phyloP scores from a whole-genome alignment of 345 rosid genomes.

The Eutrema heterophyllum region DNA sequence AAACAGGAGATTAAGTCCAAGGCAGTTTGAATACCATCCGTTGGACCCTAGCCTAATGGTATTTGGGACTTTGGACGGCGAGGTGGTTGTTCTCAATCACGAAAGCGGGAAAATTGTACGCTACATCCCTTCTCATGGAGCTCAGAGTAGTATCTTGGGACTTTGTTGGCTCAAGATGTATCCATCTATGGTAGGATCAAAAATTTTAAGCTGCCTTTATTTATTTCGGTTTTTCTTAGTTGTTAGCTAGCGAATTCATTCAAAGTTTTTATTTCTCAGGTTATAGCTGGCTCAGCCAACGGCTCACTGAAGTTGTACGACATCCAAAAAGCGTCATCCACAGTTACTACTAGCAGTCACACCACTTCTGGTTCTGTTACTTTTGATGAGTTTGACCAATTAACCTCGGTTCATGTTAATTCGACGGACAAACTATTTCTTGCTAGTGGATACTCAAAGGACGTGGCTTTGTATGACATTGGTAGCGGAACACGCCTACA shows the following conservation, averaged over 20 bases:
- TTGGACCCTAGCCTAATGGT: conserved; percentile 70
- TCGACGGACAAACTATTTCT: conserved; percentile 84
- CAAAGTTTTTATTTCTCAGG: conserved; percentile 40
- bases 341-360: conserved; percentile 28
- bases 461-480: conserved; percentile 84
- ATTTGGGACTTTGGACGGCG: conserved; percentile 92
- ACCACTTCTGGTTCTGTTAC: conserved; percentile 42
- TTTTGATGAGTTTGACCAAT: conserved; percentile 83
- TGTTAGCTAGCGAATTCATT: neutral
- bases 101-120: conserved; percentile 74
- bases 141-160: conserved; percentile 77
- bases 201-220: neutral
- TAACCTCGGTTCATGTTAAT: conserved; percentile 91
- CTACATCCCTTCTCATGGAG: conserved; percentile 67
- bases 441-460: conserved; percentile 88
- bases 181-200: conserved; percentile 66
- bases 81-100: conserved; percentile 84
- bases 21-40: conserved; percentile 98
- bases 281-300: conserved; percentile 92
- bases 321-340: conserved; percentile 44
- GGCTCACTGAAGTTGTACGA: conserved; percentile 83
- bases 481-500: conserved; percentile 63
- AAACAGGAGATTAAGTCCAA: conserved; percentile 56
- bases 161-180: conserved; percentile 90
- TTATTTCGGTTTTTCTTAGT: neutral